Percentiles rank a stretch among this genome's conserved stretches.
phyloP scores from a whole-genome alignment of 805 yeast genomes.

The Teunomyces gatunensis region DNA sequence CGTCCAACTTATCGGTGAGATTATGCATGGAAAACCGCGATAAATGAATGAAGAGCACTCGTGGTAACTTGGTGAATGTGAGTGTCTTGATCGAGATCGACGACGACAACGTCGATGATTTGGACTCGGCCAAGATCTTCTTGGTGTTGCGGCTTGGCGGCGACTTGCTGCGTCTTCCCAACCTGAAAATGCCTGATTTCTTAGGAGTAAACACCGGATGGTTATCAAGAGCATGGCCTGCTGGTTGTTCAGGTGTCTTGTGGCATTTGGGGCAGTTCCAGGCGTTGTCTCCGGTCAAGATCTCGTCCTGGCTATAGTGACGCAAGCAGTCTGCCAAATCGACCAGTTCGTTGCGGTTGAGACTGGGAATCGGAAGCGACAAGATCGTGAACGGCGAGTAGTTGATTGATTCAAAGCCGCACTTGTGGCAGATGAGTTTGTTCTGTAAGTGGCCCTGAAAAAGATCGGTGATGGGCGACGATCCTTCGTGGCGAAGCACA shows the following conservation, averaged over 20 bases:
- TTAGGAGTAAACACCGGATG: constrained; percentile 39
- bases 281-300: constrained; percentile 70
- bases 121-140: constrained; percentile 7
- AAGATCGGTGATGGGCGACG: constrained; percentile 61
- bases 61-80: constrained; percentile 34
- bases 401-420: constrained; percentile 59
- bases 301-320: constrained; percentile 62
- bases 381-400: constrained; percentile 62
- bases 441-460: constrained; percentile 77
- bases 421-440: constrained; percentile 58
- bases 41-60: constrained; percentile 38
- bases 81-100: constrained; percentile 25
- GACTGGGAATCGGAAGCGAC: constrained; percentile 59
- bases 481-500: constrained; percentile 53
- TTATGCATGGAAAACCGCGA: constrained; percentile 47
- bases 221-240: constrained; percentile 18
- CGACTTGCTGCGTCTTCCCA: constrained; percentile 34
- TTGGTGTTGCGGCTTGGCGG: constrained; percentile 23
- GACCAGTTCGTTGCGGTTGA: constrained; percentile 26
- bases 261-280: constrained; percentile 81
- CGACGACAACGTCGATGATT: background rate
- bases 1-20: constrained; percentile 50
- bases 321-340: constrained; percentile 62
- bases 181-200: constrained; percentile 33
- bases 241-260: constrained; percentile 16